Base-by-base conservation (phyloP, 2,329 filamentous ascomycete species). In the Calonectria naviculata region DNA sequence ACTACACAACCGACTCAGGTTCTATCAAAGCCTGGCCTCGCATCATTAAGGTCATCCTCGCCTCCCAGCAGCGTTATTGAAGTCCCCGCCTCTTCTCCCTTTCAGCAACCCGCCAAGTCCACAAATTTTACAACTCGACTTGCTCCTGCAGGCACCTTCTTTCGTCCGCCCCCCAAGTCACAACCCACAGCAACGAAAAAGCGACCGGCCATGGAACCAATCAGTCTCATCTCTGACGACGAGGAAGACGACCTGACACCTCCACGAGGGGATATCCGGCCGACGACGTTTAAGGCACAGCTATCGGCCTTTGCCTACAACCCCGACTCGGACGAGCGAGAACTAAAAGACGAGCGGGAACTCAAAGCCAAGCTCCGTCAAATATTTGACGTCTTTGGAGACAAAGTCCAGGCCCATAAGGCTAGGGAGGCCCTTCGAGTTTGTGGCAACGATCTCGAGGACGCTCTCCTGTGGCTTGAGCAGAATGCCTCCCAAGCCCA, bases 81-180 rank as follows among this genome's bases (percentile, higher is more conserved):
- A 81, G 95, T 98, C 4, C 92, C 93, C 34, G 94, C 94, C n/a
- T 98, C 95, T 4, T 98, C 96, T 1, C 95, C 95, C 2, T 88
- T 92, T 68, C 89, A 89, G 70, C 79, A 76, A 77, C 79, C 75
- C 80, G 81, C 77, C 65, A 76, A 78, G 62, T 68, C 76, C 31
- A 67, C 79, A 29, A 75, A 75, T 60, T 71, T 85, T 29, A 89
- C 88, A 26, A 91, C 87, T 72, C 84, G 90, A 52, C 93, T 97
- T 86, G 93, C 94, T 41, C 94, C 95, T 31, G 89, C 91, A 54
- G 93, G 95, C 8, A 97, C 95, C 0, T 82, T 87, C 12, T 96
- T 93, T 78, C 89, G 90, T 73, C 86, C 89, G 44, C 87, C 85
- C 4, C 79, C 82, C 31, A 76, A 78, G 66, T 71, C 67, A 6